Percentiles rank a stretch among this genome's conserved stretches.
These are phyloP conservation scores for Aureobasidium sp. DNA, from an alignment of 2,329 filamentous ascomycete genomes.

Conservation along the genomic window DNA sequence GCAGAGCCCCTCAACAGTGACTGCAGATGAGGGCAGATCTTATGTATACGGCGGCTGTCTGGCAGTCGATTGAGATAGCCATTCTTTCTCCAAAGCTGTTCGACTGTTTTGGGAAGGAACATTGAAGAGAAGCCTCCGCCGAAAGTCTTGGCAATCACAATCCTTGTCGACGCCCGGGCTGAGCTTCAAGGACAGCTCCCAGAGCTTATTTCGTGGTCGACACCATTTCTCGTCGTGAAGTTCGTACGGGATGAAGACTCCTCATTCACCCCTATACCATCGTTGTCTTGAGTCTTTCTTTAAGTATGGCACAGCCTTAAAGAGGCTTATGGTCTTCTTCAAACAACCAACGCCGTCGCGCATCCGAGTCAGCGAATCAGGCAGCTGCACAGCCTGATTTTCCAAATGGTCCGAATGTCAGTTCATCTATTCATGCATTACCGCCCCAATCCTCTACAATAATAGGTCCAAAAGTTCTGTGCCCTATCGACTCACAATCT, in stretches of 20 bases:
- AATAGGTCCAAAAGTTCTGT: neutral
- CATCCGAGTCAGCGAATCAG: neutral
- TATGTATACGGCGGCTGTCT: neutral
- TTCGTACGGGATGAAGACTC: neutral
- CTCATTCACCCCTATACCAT: neutral
- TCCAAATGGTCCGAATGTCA: neutral
- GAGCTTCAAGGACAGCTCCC: neutral
- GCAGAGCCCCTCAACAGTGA: too few species aligned
- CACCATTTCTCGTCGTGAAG: neutral
- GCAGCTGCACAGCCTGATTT: neutral
- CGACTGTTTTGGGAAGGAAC: neutral
- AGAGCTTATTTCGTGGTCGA: neutral
- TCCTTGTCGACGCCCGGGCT: neutral
- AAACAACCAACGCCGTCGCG: neutral
- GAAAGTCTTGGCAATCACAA: neutral
- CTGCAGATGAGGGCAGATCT: too few species aligned
- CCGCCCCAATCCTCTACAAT: neutral
- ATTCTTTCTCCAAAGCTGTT: neutral
- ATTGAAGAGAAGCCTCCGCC: neutral
- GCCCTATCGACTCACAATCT: neutral
- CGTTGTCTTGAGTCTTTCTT: neutral
- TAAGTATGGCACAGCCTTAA: neutral
- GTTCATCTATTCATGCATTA: neutral
- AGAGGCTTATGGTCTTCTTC: neutral
- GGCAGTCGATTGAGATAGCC: neutral